phyloP scores from a whole-genome alignment of 2,329 filamentous ascomycete genomes.

The Tolypocladium tundrense region DNA sequence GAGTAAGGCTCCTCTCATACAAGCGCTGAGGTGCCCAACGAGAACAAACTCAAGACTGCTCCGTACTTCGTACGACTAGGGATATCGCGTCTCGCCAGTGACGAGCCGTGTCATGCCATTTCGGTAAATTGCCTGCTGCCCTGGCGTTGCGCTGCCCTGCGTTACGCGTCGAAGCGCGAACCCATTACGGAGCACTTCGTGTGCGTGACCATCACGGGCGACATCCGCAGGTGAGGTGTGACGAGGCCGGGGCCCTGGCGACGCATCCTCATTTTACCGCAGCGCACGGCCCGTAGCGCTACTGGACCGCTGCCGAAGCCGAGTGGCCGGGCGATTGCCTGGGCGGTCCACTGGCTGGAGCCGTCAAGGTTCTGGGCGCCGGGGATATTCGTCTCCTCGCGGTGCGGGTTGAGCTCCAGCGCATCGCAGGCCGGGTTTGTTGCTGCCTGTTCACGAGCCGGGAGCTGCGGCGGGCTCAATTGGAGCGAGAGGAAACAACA shows the following conservation, averaged over 20 bases:
- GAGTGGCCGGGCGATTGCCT: background rate
- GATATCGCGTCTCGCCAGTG: background rate
- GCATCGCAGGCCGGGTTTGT: background rate
- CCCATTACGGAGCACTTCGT: too few relatives aligned
- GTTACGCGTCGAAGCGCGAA: background rate
- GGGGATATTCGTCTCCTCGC: background rate
- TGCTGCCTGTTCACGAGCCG: too few relatives aligned
- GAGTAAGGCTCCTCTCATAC: background rate
- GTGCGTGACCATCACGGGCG: background rate
- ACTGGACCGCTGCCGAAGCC: background rate
- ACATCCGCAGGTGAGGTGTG: background rate
- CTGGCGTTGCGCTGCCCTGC: background rate
- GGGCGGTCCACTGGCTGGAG: background rate
- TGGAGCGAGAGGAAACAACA: too few relatives aligned
- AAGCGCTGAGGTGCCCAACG: background rate
- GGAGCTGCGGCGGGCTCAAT: too few relatives aligned
- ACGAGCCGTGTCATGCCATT: background rate
- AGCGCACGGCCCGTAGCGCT: background rate
- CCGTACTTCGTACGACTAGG: too few relatives aligned
- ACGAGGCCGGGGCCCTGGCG: background rate
- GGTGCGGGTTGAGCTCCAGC: background rate
- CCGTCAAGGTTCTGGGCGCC: background rate
- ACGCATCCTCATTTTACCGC: background rate
- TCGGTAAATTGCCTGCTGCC: background rate
- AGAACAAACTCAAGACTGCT: too few relatives aligned